These are phyloP conservation scores for Leptomonas pyrrhocoris DNA, from an alignment of 208 protist species.

Conservation along the genomic window DNA sequence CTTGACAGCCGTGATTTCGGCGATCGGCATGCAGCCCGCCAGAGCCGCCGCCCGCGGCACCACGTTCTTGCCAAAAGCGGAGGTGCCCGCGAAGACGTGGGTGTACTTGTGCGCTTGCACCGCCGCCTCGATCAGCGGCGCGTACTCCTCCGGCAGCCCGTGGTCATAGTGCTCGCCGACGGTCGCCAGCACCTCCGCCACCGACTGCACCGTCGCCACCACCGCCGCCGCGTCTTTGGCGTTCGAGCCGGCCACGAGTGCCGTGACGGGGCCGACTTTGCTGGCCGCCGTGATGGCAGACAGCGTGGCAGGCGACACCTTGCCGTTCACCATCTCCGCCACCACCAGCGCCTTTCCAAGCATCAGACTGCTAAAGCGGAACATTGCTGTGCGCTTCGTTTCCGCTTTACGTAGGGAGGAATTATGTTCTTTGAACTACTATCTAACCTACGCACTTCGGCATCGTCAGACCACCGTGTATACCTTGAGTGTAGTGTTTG, in stretches of 20 bases:
- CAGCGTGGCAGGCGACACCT: conserved; percentile 80
- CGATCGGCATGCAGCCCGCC: conserved; percentile 91
- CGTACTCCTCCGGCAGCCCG: conserved; percentile 84
- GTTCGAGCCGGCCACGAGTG: conserved; percentile 78
- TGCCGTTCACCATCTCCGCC: conserved; percentile 64
- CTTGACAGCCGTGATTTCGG: conserved; percentile 93
- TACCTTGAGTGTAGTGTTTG: too few species aligned
- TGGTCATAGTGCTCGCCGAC: conserved; percentile 78
- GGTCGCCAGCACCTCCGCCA: conserved; percentile 75
- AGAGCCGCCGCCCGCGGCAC: conserved; percentile 93
- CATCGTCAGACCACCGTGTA: too few species aligned
- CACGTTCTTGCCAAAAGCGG: conserved; percentile 95
- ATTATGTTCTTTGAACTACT: too few species aligned
- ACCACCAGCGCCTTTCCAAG: conserved; percentile 78
- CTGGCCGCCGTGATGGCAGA: conserved; percentile 88
- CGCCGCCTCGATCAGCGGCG: conserved; percentile 57
- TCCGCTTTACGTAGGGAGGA: too few species aligned
- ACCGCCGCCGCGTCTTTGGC: conserved; percentile 40
- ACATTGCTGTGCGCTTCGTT: too few species aligned
- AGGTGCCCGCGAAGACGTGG: conserved; percentile 94
- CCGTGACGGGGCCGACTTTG: conserved; percentile 83
- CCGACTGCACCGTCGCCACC: conserved; percentile 77
- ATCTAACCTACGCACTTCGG: too few species aligned
- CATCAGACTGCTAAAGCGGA: conserved; percentile 36
- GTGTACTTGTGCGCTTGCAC: conserved; percentile 79